These are phyloP conservation scores for Piper longum DNA, from an alignment of 164 flowering plant genomes.

Conservation along the genomic window DNA sequence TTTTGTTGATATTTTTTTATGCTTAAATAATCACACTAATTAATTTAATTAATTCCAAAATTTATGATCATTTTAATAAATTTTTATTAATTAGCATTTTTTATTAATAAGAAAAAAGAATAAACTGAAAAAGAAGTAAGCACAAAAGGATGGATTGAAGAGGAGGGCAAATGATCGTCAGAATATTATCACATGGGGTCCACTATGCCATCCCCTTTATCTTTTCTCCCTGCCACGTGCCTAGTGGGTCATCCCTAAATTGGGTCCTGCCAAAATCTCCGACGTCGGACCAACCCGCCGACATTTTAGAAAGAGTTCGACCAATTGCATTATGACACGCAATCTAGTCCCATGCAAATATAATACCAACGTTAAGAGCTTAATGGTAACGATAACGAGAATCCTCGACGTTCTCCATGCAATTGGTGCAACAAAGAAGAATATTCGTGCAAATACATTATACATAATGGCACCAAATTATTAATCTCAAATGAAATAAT, in stretches of 20 bases:
- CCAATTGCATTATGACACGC: neutral
- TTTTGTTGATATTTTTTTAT: too few species aligned
- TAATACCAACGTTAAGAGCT: conserved; percentile 1
- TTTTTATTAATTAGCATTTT: too few species aligned
- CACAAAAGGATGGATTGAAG: conserved; percentile 6
- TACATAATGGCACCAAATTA: neutral
- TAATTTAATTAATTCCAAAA: too few species aligned
- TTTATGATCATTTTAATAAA: too few species aligned
- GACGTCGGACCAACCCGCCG: neutral
- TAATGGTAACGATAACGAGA: conserved; percentile 11
- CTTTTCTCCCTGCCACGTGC: conserved; percentile 4
- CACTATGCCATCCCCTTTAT: neutral
- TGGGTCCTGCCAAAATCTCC: neutral
- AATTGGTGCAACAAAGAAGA: neutral
- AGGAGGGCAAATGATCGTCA: neutral
- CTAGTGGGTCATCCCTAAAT: conserved; percentile 1
- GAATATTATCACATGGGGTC: neutral
- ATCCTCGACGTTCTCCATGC: conserved; percentile 3
- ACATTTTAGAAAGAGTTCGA: neutral
- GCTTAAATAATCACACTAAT: too few species aligned
- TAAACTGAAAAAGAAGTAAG: conserved; percentile 6
- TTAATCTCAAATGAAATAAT: neutral
- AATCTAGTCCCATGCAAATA: neutral
- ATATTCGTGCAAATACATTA: neutral
- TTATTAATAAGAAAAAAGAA: neutral